Percentiles rank a stretch among this genome's conserved stretches.
phyloP scores from a whole-genome alignment of 2,329 filamentous ascomycete genomes.

The Pseudogymnoascus sp. region DNA sequence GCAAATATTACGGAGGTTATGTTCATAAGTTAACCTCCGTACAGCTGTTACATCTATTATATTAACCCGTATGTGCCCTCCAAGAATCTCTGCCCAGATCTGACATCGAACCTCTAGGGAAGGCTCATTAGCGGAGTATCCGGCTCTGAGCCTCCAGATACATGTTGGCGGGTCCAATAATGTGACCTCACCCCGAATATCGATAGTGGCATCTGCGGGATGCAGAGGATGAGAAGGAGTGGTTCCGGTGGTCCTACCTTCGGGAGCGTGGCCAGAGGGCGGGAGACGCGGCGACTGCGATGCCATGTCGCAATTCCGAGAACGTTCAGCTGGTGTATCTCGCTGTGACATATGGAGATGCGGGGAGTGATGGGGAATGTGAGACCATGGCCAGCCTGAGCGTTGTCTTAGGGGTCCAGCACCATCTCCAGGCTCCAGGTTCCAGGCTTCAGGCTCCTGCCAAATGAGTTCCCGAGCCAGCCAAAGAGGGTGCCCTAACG shows the following conservation, averaged over 20 bases:
- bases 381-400: too few species aligned
- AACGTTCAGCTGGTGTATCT: background rate
- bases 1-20: too few species aligned
- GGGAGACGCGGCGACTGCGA: background rate
- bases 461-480: background rate
- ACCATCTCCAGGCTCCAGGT: background rate
- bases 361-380: background rate
- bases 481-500: background rate
- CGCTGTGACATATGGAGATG: background rate
- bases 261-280: background rate
- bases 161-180: background rate
- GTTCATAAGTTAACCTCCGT: too few species aligned
- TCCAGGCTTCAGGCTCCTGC: background rate
- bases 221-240: too few species aligned
- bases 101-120: constrained; percentile 17
- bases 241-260: background rate
- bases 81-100: constrained; percentile 16
- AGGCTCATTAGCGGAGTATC: constrained; percentile 10
- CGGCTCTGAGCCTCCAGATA: background rate
- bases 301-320: background rate
- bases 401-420: background rate
- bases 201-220: background rate
- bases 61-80: constrained; percentile 8
- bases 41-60: background rate
- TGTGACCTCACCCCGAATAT: background rate